Percentiles rank a stretch among this genome's conserved stretches.
Conservation (phyloP, 106 monocot species). For the Dendrobium nobile region DNA sequence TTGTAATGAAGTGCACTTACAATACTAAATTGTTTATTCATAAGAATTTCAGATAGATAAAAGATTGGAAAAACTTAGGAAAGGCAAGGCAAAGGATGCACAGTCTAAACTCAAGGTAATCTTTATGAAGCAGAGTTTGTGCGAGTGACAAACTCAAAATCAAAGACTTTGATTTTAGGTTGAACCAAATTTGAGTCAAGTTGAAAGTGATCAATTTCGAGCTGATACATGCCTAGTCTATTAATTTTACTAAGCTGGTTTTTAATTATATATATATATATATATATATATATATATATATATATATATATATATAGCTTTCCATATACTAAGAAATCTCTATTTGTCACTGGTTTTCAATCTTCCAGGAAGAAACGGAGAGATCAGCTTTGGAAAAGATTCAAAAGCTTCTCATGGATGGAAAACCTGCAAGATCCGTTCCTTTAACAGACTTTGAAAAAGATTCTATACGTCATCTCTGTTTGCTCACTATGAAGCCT, state of each 20-base stretch:
- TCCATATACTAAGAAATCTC: background rate
- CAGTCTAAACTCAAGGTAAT: conserved; percentile 83
- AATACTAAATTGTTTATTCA: conserved; percentile 17
- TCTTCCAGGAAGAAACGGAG: conserved; percentile 78
- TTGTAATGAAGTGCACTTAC: conserved; percentile 11
- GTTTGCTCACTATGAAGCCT: conserved; percentile 97
- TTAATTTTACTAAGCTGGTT: background rate
- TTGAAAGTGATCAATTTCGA: background rate
- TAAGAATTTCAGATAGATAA: conserved; percentile 82
- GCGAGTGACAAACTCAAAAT: background rate
- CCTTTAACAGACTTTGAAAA: conserved; percentile 72
- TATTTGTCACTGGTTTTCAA: conserved; percentile 6
- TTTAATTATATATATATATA: background rate
- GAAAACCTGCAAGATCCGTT: conserved; percentile 93
- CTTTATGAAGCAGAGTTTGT: background rate
- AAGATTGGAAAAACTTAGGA: conserved; percentile 90
- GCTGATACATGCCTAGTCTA: background rate
- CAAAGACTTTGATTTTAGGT: background rate
- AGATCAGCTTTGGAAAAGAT: conserved; percentile 82
- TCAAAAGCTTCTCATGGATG: conserved; percentile 77
- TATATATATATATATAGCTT: background rate
- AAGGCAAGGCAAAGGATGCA: conserved; percentile 79
- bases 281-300: no score
- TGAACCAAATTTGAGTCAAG: background rate
- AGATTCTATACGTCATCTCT: conserved; percentile 81